Base-by-base conservation (phyloP, 2,329 filamentous ascomycete genomes). In the Neoscytalidium dimidiatum region DNA sequence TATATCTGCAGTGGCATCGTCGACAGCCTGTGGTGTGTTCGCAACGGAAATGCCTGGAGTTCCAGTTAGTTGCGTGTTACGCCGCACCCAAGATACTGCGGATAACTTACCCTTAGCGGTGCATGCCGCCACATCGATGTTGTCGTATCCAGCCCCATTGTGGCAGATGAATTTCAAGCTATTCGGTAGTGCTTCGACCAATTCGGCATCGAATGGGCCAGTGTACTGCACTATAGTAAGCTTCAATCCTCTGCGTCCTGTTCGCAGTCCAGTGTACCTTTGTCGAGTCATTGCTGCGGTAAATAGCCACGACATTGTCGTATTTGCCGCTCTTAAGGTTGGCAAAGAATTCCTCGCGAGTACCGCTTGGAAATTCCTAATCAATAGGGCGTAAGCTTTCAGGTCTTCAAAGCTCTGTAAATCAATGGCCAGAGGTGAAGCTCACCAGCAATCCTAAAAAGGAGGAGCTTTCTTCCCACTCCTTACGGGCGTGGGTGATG, bases 221-320 rank as follows among this genome's bases (percentile, higher is more conserved):
- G 81, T 82, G 33, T 80, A 73, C 67, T 69, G 8, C 11, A 14
- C 28, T 7, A 41, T 4, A 11, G 7, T 64, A 11, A 64, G 61
- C 23, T 9, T 8, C 3, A 9, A 26, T 13, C 14, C 13, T 33
- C 13, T 4, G 14, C 1, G 4, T 6, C n/a, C 5, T 17, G 9
- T 11, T n/a, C 8, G 23, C 14, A 31, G 8, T 9, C 21, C 28
- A 46, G 41, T 29, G 17, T 51, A 80, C 78, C 68, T 81, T 80
- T 29, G 82, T 85, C 7, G 84, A 87, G 41, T 80, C 77, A 71
- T 88, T 88, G 53, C 84, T 87, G 64, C 86, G 83, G 73, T 86
- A 88, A 56, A 88, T 81, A 0, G 78, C 85, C 31, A 84, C 79
- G 1, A 87, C 81, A 68, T 83, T 82, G 62, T 87, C 79, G 67